phyloP scores from a whole-genome alignment of 768 basidiomycete species.

The Trametes punicea region DNA sequence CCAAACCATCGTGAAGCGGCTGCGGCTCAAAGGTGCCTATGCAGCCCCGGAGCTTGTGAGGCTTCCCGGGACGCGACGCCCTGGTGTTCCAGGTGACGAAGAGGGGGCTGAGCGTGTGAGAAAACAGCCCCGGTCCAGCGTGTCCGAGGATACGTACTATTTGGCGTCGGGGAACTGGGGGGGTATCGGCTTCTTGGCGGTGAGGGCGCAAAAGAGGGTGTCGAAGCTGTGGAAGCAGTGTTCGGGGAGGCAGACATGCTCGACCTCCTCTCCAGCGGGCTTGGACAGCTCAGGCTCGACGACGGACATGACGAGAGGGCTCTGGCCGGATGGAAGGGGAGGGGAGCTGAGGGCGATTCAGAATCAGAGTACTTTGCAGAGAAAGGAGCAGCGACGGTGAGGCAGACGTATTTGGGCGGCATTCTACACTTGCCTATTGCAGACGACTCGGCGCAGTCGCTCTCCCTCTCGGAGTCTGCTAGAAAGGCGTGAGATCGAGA shows the following conservation, averaged over 20 bases:
- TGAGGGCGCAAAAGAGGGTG: constrained; percentile 73
- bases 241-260: constrained; percentile 57
- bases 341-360: constrained; percentile 1
- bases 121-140: not conserved
- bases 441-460: not conserved
- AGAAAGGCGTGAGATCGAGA: not conserved
- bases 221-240: constrained; percentile 86
- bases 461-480: too few species aligned
- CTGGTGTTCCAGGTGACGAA: constrained; percentile 96
- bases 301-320: constrained; percentile 20
- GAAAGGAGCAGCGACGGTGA: not conserved
- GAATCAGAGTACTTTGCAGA: not conserved
- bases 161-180: constrained; percentile 70
- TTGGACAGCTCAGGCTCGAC: constrained; percentile 48
- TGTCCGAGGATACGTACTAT: constrained; percentile 52
- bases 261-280: constrained; percentile 37
- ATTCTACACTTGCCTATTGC: constrained; percentile 11
- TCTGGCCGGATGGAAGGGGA: constrained; percentile 7
- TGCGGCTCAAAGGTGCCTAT: constrained; percentile 90
- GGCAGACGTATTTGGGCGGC: constrained; percentile 1
- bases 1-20: constrained; percentile 69
- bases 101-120: constrained; percentile 57
- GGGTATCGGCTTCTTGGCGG: constrained; percentile 48
- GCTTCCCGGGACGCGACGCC: constrained; percentile 54
- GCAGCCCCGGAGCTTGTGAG: constrained; percentile 79